Conservation (phyloP, 495 filamentous ascomycete species). For the Astrothelium macrocarpum region DNA sequence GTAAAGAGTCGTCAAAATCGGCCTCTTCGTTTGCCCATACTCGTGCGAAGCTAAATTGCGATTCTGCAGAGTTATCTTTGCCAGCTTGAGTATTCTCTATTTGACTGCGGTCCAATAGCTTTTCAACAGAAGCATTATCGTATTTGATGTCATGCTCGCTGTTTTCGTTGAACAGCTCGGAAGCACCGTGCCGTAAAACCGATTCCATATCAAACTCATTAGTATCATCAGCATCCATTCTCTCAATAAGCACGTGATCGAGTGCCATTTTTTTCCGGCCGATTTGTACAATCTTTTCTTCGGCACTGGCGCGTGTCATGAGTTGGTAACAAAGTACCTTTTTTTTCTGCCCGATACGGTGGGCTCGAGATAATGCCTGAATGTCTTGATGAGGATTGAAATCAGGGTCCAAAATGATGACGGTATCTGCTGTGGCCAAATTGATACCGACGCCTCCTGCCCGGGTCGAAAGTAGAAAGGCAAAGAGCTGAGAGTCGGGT, state of each 20-base stretch:
- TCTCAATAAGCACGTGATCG: slow-evolving; percentile 87
- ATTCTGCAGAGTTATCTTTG: slow-evolving; percentile 52
- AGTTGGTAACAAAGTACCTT: slow-evolving; percentile 93
- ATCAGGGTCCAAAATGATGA: slow-evolving; percentile 96
- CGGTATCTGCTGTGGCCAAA: slow-evolving; percentile 90
- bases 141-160: slow-evolving; percentile 59
- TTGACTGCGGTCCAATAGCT: slow-evolving; percentile 75
- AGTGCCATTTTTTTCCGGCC: slow-evolving; percentile 91
- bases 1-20: slow-evolving; percentile 49
- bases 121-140: slow-evolving; percentile 70
- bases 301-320: slow-evolving; percentile 75
- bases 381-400: slow-evolving; percentile 99
- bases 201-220: slow-evolving; percentile 70
- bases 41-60: slow-evolving; percentile 80
- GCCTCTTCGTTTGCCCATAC: slow-evolving; percentile 82
- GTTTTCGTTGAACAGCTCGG: slow-evolving; percentile 73
- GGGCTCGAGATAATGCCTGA: slow-evolving; percentile 86
- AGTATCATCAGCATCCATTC: slow-evolving; percentile 70
- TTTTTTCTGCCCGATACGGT: slow-evolving; percentile 91
- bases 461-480: slow-evolving; percentile 84
- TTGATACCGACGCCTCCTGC: slow-evolving; percentile 97
- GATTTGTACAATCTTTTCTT: slow-evolving; percentile 95
- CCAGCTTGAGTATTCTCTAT: slow-evolving; percentile 59
- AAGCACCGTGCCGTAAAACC: slow-evolving; percentile 79
- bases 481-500: slow-evolving; percentile 69